Conservation (phyloP, 345 rosid species). For the Excoecaria agallocha region DNA sequence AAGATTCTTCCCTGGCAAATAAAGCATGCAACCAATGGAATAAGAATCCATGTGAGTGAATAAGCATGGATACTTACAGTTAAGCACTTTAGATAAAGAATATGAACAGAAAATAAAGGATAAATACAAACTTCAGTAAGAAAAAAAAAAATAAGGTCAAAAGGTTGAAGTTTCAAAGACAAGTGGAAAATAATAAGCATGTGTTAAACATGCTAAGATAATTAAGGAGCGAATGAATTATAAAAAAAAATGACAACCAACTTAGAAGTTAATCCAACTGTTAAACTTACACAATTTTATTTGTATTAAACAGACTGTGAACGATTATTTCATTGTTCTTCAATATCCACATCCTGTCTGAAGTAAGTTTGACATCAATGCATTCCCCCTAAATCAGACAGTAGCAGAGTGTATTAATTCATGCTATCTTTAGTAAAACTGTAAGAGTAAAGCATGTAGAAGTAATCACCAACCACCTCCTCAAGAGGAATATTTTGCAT, state of each 20-base stretch:
- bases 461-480: conserved; percentile 44
- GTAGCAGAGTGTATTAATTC: conserved; percentile 7
- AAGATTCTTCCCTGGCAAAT: conserved; percentile 63
- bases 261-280: background rate
- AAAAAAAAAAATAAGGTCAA: background rate
- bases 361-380: conserved; percentile 69
- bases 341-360: conserved; percentile 67
- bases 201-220: background rate
- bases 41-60: background rate
- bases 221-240: background rate
- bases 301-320: conserved; percentile 38
- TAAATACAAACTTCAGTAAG: background rate
- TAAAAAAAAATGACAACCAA: background rate
- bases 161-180: background rate
- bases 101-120: background rate
- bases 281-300: conserved; percentile 56
- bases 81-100: background rate
- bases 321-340: conserved; percentile 57
- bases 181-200: background rate
- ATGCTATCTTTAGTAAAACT: background rate
- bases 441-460: background rate
- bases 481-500: conserved; percentile 53
- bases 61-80: no score
- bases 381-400: conserved; percentile 56
- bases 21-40: background rate